Evolutionary conservation across 169 alveolate genomes (phyloP).

Genomic region (Plasmodium relictum): DNA sequence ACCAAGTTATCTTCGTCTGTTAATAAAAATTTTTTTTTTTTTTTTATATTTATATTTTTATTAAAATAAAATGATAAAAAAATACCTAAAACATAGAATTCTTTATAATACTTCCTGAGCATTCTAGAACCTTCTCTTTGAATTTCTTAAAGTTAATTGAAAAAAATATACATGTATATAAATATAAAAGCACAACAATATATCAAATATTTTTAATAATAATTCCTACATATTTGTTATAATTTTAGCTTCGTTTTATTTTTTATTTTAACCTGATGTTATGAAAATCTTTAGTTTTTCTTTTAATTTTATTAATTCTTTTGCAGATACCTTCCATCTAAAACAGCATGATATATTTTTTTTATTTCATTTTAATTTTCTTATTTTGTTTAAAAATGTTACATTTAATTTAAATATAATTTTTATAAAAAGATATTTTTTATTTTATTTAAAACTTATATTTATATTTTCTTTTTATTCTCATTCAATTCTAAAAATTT

Average conservation of each 20-base stretch:
- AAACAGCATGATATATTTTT: neutral
- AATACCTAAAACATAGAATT: slow-evolving; percentile 40
- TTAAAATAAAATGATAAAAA: neutral
- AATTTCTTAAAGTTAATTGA: slow-evolving; percentile 48
- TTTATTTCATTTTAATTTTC: neutral
- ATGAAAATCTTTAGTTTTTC: slow-evolving; percentile 68
- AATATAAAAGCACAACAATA: neutral
- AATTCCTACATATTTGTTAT: neutral
- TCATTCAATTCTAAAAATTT: neutral
- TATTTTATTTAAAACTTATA: too few species aligned
- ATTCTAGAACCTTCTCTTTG: slow-evolving; percentile 61
- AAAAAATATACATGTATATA: neutral
- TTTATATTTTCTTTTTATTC: neutral
- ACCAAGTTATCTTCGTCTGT: slow-evolving; percentile 55
- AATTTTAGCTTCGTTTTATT: neutral
- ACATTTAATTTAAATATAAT: too few species aligned
- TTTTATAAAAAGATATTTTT: too few species aligned
- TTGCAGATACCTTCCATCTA: slow-evolving; percentile 75
- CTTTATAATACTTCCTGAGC: slow-evolving; percentile 71
- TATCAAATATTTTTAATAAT: neutral
- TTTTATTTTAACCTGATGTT: slow-evolving; percentile 53
- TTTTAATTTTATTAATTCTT: slow-evolving; percentile 65
- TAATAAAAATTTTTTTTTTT: slow-evolving; percentile 9
- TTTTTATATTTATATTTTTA: slow-evolving; percentile 1
- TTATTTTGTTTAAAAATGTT: neutral